These are phyloP conservation scores for Phlebiopsis flavidoalba DNA, from an alignment of 768 basidiomycete genomes.

Conservation along the genomic window DNA sequence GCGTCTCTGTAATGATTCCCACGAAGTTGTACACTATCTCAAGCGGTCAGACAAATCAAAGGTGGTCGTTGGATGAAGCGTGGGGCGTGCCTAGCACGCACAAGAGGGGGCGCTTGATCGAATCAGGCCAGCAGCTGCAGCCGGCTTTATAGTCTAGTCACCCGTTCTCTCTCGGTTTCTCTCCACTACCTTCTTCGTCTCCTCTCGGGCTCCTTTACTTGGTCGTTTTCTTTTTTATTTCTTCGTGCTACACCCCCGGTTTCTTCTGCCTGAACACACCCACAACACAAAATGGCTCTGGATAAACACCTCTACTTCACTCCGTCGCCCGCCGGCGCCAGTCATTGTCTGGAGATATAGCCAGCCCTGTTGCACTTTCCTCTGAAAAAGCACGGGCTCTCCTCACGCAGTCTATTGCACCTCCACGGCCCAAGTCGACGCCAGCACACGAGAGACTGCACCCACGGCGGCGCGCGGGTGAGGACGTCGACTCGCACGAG, in stretches of 20 bases:
- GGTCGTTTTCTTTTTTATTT: not conserved
- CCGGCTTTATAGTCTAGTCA: not conserved
- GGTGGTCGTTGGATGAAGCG: not conserved
- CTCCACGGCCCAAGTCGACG: slow-evolving; percentile 71
- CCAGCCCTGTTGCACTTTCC: slow-evolving; percentile 17
- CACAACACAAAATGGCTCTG: not conserved
- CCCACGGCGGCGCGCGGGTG: slow-evolving; percentile 23
- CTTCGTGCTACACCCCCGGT: not conserved
- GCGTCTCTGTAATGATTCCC: not conserved
- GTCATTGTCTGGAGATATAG: slow-evolving; percentile 42
- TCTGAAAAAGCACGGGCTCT: slow-evolving; percentile 14
- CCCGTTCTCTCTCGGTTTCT: not conserved
- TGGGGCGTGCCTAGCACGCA: not conserved
- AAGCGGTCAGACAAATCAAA: not conserved
- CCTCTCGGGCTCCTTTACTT: slow-evolving; percentile 2
- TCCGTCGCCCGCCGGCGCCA: slow-evolving; percentile 47
- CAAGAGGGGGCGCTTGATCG: not conserved
- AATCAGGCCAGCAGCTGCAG: not conserved
- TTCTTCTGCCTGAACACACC: not conserved
- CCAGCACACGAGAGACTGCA: slow-evolving; percentile 50
- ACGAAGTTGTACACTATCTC: not conserved
- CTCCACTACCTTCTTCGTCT: not conserved
- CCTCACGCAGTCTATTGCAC: slow-evolving; percentile 34
- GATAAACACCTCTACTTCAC: not conserved
- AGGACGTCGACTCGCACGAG: slow-evolving; percentile 16